Evolutionary conservation across 345 rosid species (phyloP).

Genomic region (Sonneratia alba): DNA sequence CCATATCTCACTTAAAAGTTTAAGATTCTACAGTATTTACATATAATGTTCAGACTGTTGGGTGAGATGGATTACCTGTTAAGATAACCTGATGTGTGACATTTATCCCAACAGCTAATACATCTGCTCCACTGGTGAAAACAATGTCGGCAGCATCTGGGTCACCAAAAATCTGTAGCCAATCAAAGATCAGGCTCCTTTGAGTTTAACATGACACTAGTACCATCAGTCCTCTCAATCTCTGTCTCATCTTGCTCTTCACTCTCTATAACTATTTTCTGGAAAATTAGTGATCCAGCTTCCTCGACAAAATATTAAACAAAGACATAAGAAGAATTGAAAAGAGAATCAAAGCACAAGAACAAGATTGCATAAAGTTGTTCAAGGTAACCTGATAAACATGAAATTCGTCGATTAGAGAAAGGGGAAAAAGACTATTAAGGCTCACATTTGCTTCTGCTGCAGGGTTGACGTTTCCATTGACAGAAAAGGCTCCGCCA

Average conservation of each 20-base stretch:
- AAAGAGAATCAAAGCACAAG: neutral
- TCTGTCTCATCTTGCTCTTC: neutral
- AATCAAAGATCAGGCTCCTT: neutral
- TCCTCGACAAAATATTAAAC: neutral
- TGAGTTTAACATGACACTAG: neutral
- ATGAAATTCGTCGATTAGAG: neutral
- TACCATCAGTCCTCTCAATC: neutral
- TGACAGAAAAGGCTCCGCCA: constrained; percentile 89
- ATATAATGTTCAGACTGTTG: neutral
- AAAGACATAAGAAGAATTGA: neutral
- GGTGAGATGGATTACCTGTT: constrained; percentile 41
- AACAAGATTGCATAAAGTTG: neutral
- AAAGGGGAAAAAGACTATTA: neutral
- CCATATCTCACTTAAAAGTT: too few relatives aligned
- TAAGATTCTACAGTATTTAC: neutral
- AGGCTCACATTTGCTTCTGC: constrained; percentile 81
- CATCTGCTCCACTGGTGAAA: constrained; percentile 85
- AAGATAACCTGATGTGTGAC: constrained; percentile 87
- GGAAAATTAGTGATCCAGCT: neutral
- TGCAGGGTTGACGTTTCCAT: constrained; percentile 96
- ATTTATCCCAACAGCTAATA: constrained; percentile 83
- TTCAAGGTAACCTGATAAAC: neutral
- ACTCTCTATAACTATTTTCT: neutral
- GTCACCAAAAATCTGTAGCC: constrained; percentile 65
- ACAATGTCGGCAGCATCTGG: constrained; percentile 94